Percentiles rank a stretch among this genome's conserved stretches.
Evolutionary conservation across 805 yeast species (phyloP).

Genomic region (Ogataea saltuana): DNA sequence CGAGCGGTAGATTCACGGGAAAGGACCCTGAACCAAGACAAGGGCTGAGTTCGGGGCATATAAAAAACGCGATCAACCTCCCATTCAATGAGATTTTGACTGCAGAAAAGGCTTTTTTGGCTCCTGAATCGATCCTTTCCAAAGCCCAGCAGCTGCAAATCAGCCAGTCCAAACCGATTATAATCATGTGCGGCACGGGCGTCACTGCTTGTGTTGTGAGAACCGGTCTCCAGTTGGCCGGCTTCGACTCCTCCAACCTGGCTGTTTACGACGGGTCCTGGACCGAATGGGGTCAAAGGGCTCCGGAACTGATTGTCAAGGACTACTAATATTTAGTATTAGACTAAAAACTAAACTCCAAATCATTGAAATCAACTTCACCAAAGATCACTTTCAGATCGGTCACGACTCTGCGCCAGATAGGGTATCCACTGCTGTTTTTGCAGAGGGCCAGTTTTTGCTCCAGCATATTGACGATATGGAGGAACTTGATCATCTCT

Average conservation of each 20-base stretch:
- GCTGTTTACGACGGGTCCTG: slow-evolving; percentile 84
- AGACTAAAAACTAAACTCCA: slow-evolving; percentile 18
- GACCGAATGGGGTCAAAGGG: slow-evolving; percentile 86
- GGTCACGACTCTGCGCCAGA: slow-evolving; percentile 24
- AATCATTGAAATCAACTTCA: slow-evolving; percentile 13
- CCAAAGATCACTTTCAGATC: slow-evolving; percentile 19
- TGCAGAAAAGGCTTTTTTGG: slow-evolving; percentile 47
- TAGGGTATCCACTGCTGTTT: slow-evolving; percentile 12
- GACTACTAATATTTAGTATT: slow-evolving; percentile 18
- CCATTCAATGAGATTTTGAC: slow-evolving; percentile 71
- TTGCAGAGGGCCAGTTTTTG: slow-evolving; percentile 12
- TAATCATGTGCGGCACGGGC: slow-evolving; percentile 95
- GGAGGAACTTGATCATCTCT: slow-evolving; percentile 22
- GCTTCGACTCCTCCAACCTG: slow-evolving; percentile 45
- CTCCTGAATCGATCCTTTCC: slow-evolving; percentile 45
- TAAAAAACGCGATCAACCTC: slow-evolving; percentile 74
- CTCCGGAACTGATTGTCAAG: slow-evolving; percentile 58
- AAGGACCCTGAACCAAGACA: slow-evolving; percentile 85
- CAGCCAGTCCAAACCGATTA: slow-evolving; percentile 57
- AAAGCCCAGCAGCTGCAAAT: slow-evolving; percentile 47
- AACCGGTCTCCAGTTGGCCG: slow-evolving; percentile 65
- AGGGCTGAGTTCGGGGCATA: slow-evolving; percentile 86
- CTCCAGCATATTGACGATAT: slow-evolving; percentile 21
- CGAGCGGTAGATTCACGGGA: slow-evolving; percentile 74
- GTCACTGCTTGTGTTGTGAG: slow-evolving; percentile 90